Evolutionary conservation across 1,284 basidiomycete species (phyloP).

Genomic region (Mycena sp.): DNA sequence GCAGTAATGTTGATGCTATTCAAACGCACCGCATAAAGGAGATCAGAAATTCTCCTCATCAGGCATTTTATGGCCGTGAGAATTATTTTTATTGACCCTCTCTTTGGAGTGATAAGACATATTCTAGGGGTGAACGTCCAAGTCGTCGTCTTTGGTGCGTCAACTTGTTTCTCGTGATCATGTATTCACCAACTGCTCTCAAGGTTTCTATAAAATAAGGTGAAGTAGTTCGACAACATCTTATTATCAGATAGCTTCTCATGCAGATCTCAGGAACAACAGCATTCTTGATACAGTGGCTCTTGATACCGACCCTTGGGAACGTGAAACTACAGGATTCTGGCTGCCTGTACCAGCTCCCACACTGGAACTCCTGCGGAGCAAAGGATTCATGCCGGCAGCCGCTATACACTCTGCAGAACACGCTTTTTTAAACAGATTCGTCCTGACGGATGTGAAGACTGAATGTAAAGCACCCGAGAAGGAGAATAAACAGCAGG

Average conservation of each 20-base stretch:
- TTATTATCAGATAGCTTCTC: no score
- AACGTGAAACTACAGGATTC: slow-evolving; percentile 73
- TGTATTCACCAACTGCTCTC: neutral
- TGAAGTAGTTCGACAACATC: no score
- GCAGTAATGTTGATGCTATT: slow-evolving; percentile 80
- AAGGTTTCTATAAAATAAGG: slow-evolving; percentile 74
- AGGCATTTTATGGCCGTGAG: slow-evolving; percentile 78
- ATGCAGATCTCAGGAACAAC: slow-evolving; percentile 54
- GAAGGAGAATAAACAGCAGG: slow-evolving; percentile 76
- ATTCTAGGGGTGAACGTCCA: slow-evolving; percentile 72
- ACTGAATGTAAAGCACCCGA: slow-evolving; percentile 89
- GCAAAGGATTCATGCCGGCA: slow-evolving; percentile 52
- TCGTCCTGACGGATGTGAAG: slow-evolving; percentile 73
- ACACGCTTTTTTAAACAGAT: slow-evolving; percentile 86
- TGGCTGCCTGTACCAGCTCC: slow-evolving; percentile 86
- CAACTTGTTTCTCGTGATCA: slow-evolving; percentile 31
- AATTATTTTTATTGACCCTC: neutral
- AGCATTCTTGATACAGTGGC: slow-evolving; percentile 84
- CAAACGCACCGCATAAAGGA: slow-evolving; percentile 83
- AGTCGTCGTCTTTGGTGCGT: slow-evolving; percentile 80
- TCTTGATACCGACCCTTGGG: slow-evolving; percentile 83
- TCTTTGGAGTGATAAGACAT: neutral
- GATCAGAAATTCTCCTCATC: slow-evolving; percentile 65
- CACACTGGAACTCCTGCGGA: slow-evolving; percentile 59
- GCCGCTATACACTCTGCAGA: slow-evolving; percentile 88